Evolutionary conservation across 2,329 filamentous ascomycete genomes (phyloP), one percentile per base, ranked within the genome.

Genomic region (Coniochaeta sp.): DNA sequence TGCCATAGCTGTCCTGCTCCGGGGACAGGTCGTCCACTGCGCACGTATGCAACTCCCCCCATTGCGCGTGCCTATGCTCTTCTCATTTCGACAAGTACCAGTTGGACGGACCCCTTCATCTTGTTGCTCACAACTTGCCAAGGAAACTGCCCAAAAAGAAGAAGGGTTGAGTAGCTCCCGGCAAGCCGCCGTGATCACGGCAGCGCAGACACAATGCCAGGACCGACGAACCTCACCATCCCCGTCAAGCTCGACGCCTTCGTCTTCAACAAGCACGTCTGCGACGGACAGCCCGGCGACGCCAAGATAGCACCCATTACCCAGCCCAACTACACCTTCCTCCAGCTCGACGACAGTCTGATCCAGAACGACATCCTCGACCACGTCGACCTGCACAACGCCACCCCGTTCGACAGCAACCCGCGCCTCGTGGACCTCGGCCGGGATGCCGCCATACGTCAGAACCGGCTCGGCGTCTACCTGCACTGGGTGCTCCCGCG

Each of bases 311-410:
- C 66, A 1, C 77, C 77, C 30, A 74, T 79, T 52, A 74, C 72
- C 1, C 77, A 80, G 61, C 78, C 77, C 6, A 78, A 79, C 68
- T 80, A 79, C 67, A 76, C 72, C 0, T 75, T 73, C 52, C 66
- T 80, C 0, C 73, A 75, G 0, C 68, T 79, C 2, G 67, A 74
- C 14, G 66, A 70, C 30, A 63, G 69, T 38, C n/a, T 73, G 1
- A 61, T 77, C 5, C 71, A 75, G 57, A 69, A 63, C 44, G 78
- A 80, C 62, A 62, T 80, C 0, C 65, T 72, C 14, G 62, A 69
- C 16, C 70, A 71, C 26, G 65, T 67, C 6, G 75, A 78, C 60
- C 64, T 79, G 1, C 74, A 79, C 67, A 67, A 66, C 32, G 61
- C 73, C 1, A 58, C 65, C 0, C 74, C 73, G 0, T 65, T 71